phyloP scores from a whole-genome alignment of 257 asterid species.

The Mitragyna speciosa region DNA sequence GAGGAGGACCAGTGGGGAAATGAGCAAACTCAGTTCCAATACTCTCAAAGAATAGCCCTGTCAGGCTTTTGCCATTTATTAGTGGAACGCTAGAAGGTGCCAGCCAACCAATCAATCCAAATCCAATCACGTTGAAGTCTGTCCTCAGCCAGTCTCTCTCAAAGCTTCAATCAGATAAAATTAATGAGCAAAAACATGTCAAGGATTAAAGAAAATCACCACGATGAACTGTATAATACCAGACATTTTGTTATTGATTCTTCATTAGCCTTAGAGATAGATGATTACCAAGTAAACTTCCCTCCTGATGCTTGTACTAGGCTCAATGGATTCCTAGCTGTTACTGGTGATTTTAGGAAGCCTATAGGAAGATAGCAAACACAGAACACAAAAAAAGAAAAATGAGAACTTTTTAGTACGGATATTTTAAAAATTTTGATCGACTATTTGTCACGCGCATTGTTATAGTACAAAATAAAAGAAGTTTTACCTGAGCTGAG shows the following conservation, averaged over 20 bases:
- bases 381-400: too few species aligned
- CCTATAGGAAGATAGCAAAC: constrained; percentile 29
- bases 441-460: neutral
- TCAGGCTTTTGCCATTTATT: constrained; percentile 77
- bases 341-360: constrained; percentile 51
- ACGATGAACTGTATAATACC: neutral
- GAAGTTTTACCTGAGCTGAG: constrained; percentile 50
- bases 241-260: neutral
- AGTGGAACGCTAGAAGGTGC: constrained; percentile 88
- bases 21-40: constrained; percentile 84
- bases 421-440: too few species aligned
- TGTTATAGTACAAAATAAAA: neutral
- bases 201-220: neutral
- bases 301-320: constrained; percentile 70
- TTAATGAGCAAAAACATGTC: neutral
- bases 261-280: neutral
- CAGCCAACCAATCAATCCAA: constrained; percentile 91
- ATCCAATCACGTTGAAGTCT: constrained; percentile 90
- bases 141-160: constrained; percentile 79
- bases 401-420: too few species aligned
- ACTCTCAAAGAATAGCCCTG: constrained; percentile 88
- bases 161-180: constrained; percentile 45
- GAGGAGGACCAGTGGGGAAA: constrained; percentile 82
- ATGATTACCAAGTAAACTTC: constrained; percentile 64
- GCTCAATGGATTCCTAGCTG: constrained; percentile 68